Evolutionary conservation across 495 filamentous ascomycete species (phyloP).

Genomic region (Aspergillus egyptiacus): DNA sequence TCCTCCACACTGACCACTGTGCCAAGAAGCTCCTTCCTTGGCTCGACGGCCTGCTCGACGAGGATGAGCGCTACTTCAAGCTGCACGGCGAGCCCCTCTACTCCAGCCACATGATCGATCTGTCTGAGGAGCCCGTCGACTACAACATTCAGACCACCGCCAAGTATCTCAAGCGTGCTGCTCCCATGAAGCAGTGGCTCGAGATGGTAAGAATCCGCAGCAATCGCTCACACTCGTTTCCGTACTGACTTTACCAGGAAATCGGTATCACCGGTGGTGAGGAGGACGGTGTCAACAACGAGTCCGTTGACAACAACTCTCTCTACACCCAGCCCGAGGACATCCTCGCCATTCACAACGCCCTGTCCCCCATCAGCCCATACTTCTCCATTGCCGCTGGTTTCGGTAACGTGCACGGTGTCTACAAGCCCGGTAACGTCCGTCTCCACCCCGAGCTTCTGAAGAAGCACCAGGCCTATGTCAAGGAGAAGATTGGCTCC

Average conservation of each 20-base stretch:
- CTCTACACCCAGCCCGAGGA: constrained; percentile 98
- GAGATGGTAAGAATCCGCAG: constrained; percentile 69
- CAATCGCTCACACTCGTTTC: not conserved
- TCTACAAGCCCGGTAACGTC: constrained; percentile 98
- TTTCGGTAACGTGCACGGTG: constrained; percentile 98
- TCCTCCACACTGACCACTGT: constrained; percentile 91
- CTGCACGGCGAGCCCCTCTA: constrained; percentile 86
- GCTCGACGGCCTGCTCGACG: constrained; percentile 93
- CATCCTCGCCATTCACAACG: constrained; percentile 81
- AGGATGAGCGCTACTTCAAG: constrained; percentile 91
- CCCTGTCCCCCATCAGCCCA: constrained; percentile 71
- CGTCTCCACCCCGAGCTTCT: constrained; percentile 91
- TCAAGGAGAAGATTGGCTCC: constrained; percentile 63
- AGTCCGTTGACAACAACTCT: constrained; percentile 84
- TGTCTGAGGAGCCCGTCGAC: constrained; percentile 81
- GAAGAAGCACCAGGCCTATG: constrained; percentile 86
- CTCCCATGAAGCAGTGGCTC: constrained; percentile 96
- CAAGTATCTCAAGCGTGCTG: constrained; percentile 82
- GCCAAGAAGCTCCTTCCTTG: constrained; percentile 92
- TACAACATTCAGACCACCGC: constrained; percentile 88
- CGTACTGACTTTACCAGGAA: constrained; percentile 45
- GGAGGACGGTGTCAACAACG: constrained; percentile 75
- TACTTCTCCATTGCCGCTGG: constrained; percentile 98
- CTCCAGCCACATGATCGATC: constrained; percentile 95
- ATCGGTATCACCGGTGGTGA: constrained; percentile 94